Evolutionary conservation across 306 rosid genomes (phyloP).

Genomic region (Malus asiatica): DNA sequence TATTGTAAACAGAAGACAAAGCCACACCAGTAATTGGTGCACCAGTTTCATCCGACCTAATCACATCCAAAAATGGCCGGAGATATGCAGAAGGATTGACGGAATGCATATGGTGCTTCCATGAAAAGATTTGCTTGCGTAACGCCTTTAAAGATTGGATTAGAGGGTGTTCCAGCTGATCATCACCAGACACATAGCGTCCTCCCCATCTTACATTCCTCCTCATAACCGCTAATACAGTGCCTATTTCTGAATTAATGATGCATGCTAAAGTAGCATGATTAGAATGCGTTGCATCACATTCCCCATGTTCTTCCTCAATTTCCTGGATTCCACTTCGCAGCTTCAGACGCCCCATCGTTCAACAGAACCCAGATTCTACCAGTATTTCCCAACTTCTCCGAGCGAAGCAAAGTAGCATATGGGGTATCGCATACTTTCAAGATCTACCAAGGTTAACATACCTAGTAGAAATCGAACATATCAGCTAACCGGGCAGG

Average conservation of each 20-base stretch:
- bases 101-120: conserved; percentile 84
- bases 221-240: conserved; percentile 94
- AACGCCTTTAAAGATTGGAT: conserved; percentile 82
- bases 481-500: background rate
- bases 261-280: conserved; percentile 77
- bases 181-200: conserved; percentile 76
- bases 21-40: conserved; percentile 94
- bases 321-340: conserved; percentile 61
- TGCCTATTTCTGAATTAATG: conserved; percentile 87
- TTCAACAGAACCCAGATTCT: conserved; percentile 15
- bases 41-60: conserved; percentile 91
- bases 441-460: background rate
- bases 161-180: conserved; percentile 88
- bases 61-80: conserved; percentile 87
- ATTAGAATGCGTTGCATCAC: conserved; percentile 43
- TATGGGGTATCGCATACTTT: conserved; percentile 2
- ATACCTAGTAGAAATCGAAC: background rate
- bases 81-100: conserved; percentile 75
- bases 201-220: conserved; percentile 96
- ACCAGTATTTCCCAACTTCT: background rate
- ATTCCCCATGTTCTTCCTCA: conserved; percentile 79
- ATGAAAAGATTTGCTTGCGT: conserved; percentile 72
- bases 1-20: conserved; percentile 84
- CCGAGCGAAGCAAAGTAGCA: background rate
- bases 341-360: conserved; percentile 71